Base-by-base conservation (phyloP, 768 basidiomycete species). In the Leccinum subtestaceum region DNA sequence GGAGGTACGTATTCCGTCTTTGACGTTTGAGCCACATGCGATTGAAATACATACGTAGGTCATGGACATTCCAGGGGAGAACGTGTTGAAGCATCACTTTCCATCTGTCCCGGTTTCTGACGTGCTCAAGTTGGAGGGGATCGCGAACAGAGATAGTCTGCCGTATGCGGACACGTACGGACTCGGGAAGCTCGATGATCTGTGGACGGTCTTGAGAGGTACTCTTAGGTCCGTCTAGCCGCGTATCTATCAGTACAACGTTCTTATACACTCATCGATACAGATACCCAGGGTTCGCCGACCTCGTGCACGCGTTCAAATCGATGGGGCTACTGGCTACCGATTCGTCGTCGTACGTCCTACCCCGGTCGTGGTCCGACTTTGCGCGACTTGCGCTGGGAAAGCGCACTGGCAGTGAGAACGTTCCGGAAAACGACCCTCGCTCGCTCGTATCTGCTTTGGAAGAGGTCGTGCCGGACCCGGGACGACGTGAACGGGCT, bases 261-360 rank as follows among this genome's bases (percentile, higher is more conserved):
- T 4, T 13, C 32, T 1, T 17, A 52, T 5, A 6, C 12, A 27
- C 38, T 47, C 9, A 6, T 2, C 31, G 11, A 2, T 3, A 54
- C 66, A 92, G 93, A 69, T 95, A 97, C 70, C 88, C 89, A 2
- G 94, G 94, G 0, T 97, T 94, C 68, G 78, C 87, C 2, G 73
- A 77, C 3, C 72, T 93, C 19, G 85, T 97, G 81, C 79, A 88
- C 40, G 80, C 84, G 0, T 92, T 95, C 79, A 80, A 81, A 45
- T 61, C 70, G 7, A 75, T 93, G 25, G 94, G 94, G 0, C 73
- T 96, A 12, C 78, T 96, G 55, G 81, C 86, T 56, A 59, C 61
- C 1, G 54, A 58, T 5, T 31, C 63, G 2, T 54, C 65, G 0
- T 60, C 70, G 0, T 49, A 60, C n/a, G 34, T 74, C 50, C 29